phyloP scores from a whole-genome alignment of 441 rosid species.

The Aquilaria agallochum region DNA sequence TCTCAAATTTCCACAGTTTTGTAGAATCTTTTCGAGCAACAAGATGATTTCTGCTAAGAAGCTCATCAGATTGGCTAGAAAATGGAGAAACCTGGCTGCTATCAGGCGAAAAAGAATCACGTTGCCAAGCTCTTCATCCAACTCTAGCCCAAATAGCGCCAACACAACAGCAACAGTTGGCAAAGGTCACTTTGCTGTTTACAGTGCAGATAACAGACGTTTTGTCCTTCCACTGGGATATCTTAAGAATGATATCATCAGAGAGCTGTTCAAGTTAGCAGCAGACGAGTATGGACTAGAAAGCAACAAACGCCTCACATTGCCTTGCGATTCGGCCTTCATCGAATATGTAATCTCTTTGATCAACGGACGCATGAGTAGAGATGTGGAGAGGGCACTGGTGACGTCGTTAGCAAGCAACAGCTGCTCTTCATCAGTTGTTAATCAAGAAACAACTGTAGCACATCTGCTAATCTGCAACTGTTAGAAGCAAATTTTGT shows the following conservation, averaged over 20 bases:
- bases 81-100: slow-evolving; percentile 2
- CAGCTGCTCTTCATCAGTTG: not conserved
- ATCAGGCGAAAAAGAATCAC: not conserved
- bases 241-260: slow-evolving; percentile 22
- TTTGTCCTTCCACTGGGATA: slow-evolving; percentile 14
- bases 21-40: not conserved
- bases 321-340: slow-evolving; percentile 33
- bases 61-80: slow-evolving; percentile 1
- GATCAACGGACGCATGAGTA: slow-evolving; percentile 4
- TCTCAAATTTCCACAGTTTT: too few relatives aligned
- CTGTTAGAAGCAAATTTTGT: not conserved
- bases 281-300: slow-evolving; percentile 42
- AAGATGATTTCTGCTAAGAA: not conserved
- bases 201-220: slow-evolving; percentile 13
- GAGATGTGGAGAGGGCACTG: slow-evolving; percentile 13
- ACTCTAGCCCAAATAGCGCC: not conserved
- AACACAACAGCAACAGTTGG: not conserved
- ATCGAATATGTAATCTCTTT: slow-evolving; percentile 23
- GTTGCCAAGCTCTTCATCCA: not conserved
- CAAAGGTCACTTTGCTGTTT: slow-evolving; percentile 30
- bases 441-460: not conserved
- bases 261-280: slow-evolving; percentile 32
- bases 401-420: slow-evolving; percentile 1
- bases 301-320: slow-evolving; percentile 20
- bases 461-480: not conserved